Conservation (phyloP, 768 basidiomycete genomes). For the Lactifluus piperatus region DNA sequence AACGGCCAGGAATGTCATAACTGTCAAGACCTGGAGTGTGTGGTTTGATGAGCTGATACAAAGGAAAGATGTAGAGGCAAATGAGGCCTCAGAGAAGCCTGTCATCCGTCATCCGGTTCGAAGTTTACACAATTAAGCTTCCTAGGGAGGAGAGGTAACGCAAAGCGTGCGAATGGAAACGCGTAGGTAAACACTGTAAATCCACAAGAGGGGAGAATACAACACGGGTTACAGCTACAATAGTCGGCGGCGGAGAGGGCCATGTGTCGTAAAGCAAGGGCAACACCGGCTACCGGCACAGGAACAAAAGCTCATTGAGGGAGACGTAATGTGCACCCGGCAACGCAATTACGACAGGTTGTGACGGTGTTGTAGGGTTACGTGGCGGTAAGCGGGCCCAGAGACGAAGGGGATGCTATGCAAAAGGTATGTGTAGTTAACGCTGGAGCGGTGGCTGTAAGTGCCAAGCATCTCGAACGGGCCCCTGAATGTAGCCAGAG, state of each 20-base stretch:
- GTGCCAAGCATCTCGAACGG: neutral
- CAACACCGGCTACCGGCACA: neutral
- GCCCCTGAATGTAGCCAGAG: neutral
- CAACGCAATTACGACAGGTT: neutral
- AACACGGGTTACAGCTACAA: neutral
- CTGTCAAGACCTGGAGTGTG: too few relatives aligned
- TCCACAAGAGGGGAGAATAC: neutral
- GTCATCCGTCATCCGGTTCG: neutral
- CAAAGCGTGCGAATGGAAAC: too few relatives aligned
- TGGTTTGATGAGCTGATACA: too few relatives aligned
- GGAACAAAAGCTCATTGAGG: neutral
- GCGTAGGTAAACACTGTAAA: neutral
- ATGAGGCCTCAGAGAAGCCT: too few relatives aligned
- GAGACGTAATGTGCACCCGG: neutral
- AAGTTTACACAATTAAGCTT: neutral
- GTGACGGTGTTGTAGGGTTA: neutral
- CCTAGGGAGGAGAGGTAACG: neutral
- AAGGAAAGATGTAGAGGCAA: too few relatives aligned
- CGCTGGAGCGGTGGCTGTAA: neutral
- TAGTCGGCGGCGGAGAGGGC: neutral
- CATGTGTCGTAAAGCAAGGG: neutral
- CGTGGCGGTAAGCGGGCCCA: neutral
- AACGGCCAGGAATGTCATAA: too few relatives aligned
- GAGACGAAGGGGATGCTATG: too few relatives aligned
- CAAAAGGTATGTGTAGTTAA: neutral